Base-by-base conservation (phyloP, 768 basidiomycete genomes). In the Fibroporia radiculosa region DNA sequence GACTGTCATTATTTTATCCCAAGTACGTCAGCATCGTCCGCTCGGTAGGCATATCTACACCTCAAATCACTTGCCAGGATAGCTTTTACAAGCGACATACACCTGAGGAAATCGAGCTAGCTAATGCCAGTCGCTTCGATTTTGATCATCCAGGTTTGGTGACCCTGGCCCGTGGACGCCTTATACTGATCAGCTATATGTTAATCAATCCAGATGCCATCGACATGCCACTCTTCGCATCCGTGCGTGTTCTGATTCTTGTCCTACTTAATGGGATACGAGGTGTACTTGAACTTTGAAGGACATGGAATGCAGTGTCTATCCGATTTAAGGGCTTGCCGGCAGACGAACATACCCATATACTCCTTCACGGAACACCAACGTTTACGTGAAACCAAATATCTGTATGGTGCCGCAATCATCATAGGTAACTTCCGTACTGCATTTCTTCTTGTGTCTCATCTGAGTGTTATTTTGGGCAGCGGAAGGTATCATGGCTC, bases 301-400 rank as follows among this genome's bases (percentile, higher is more conserved):
- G 40, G 38, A 42, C 24, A 44, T 19, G n/a, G 42, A 16, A 10
- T 38, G 1, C 42, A 96, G 86, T 96, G 93, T 59, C 62, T 98
- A 38, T 65, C 75, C 22, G 91, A 96, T 54, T 67, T 99, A 49
- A 96, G 93, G 62, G 70, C 78, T 4, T 88, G 90, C 59, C 79
- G 68, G 61, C 92, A 80, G 58, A 77, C 82, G 0, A 86, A 95
- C 64, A 90, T 97, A 48, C 95, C 96, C 0, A 78, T 95, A 6
- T 99, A 99, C 62, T 95, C 92, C 0, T 99, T 99, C 64, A 72
- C 78, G 20, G 73, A 87, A 51, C 96, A 99, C 64, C 92, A 96
- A 60, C 71, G 90, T 47, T 59, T 84, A 22, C 65, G 75, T 12
- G 84, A 90, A 53, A 82, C 74, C 23, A 86, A 91, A 60, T 93